A percentile compares a stretch with the other conserved stretches of the same genome.
Conservation (phyloP, 306 rosid species). For the Prunus kanzakura region DNA sequence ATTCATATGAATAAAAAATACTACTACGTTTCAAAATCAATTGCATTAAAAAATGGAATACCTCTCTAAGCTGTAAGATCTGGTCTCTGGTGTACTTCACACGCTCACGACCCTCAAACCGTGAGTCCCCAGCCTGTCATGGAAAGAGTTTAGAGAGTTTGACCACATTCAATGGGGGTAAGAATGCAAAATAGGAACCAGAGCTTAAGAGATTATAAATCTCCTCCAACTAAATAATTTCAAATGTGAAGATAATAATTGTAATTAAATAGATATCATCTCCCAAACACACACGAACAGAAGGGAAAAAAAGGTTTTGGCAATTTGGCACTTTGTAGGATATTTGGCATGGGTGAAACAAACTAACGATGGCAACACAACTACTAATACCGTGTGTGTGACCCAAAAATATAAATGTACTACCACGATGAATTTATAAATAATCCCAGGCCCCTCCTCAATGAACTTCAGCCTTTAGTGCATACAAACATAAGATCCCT, state of each 20-base stretch:
- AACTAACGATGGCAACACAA: not conserved
- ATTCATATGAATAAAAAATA: not conserved
- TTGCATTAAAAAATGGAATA: conserved; percentile 22
- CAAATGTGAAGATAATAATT: not conserved
- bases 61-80: conserved; percentile 75
- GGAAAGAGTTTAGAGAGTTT: not conserved
- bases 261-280: not conserved
- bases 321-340: not conserved
- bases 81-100: conserved; percentile 74
- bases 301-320: too few species aligned
- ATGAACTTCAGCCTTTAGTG: not conserved
- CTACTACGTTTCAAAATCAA: not conserved
- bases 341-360: not conserved
- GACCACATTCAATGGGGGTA: not conserved
- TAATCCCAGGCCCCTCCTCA: too few species aligned
- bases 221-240: not conserved
- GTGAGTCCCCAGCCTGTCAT: conserved; percentile 73
- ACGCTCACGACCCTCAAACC: conserved; percentile 82
- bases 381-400: not conserved
- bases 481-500: not conserved
- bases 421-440: not conserved
- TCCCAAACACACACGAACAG: too few species aligned
- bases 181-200: not conserved
- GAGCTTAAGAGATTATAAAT: not conserved
- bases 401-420: not conserved